Conservation (phyloP, 2,329 filamentous ascomycete species). For the Paecilomyces dactylethromorphus region DNA sequence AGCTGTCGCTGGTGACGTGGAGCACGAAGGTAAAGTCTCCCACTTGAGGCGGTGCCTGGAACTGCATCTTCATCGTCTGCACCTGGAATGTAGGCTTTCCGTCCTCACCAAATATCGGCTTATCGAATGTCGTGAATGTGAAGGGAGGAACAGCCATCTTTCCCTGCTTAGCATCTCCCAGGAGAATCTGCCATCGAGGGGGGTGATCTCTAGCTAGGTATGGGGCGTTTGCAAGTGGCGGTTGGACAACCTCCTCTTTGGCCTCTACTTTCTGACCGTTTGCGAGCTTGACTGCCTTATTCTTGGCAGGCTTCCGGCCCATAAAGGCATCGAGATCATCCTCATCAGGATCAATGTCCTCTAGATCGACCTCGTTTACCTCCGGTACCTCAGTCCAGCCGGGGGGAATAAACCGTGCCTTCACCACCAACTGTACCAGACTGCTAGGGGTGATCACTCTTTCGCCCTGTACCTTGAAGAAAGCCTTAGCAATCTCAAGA, state of each 20-base stretch:
- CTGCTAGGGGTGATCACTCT: conserved; percentile 86
- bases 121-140: conserved; percentile 88
- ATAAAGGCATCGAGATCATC: conserved; percentile 82
- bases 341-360: conserved; percentile 88
- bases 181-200: conserved; percentile 89
- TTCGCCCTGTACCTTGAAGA: conserved; percentile 98
- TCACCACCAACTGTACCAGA: conserved; percentile 88
- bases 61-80: conserved; percentile 95
- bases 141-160: conserved; percentile 96
- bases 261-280: conserved; percentile 47
- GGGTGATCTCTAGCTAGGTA: conserved; percentile 85
- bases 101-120: conserved; percentile 71
- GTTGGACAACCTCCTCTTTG: conserved; percentile 60
- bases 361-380: conserved; percentile 70
- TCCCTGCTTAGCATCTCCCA: conserved; percentile 87
- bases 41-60: conserved; percentile 85
- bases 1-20: conserved; percentile 90
- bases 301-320: conserved; percentile 60
- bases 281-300: conserved; percentile 57
- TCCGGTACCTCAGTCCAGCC: conserved; percentile 68
- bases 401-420: conserved; percentile 87
- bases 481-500: conserved; percentile 81
- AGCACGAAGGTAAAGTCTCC: conserved; percentile 93
- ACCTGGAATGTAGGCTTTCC: conserved; percentile 89
- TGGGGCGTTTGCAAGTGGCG: conserved; percentile 83